phyloP scores from a whole-genome alignment of 2,329 filamentous ascomycete genomes.

The Clarireedia paspali region DNA sequence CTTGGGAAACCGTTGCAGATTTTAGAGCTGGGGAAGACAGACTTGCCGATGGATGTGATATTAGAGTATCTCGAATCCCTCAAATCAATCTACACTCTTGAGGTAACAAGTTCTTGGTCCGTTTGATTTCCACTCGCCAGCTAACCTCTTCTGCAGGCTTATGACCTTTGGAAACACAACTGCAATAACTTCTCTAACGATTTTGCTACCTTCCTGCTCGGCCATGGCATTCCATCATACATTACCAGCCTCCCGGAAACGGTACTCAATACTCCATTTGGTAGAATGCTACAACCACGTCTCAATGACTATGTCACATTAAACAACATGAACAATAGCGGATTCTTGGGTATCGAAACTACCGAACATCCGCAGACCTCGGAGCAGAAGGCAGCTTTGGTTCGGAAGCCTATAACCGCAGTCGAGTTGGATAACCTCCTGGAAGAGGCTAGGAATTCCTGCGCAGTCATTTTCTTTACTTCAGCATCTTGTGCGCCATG shows the following conservation, averaged over 20 bases:
- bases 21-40: constrained; percentile 66
- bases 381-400: constrained; percentile 34
- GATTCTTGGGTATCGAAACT: constrained; percentile 24
- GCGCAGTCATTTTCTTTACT: constrained; percentile 86
- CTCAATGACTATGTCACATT: constrained; percentile 54
- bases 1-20: constrained; percentile 77
- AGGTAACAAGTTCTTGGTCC: constrained; percentile 39
- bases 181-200: constrained; percentile 98
- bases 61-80: constrained; percentile 83
- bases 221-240: constrained; percentile 78
- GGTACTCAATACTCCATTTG: constrained; percentile 80
- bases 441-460: constrained; percentile 52
- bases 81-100: constrained; percentile 71
- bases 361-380: constrained; percentile 11
- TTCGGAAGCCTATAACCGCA: constrained; percentile 54
- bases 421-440: constrained; percentile 55
- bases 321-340: constrained; percentile 48
- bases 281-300: constrained; percentile 78
- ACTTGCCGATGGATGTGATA: constrained; percentile 73
- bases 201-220: constrained; percentile 80
- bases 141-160: constrained; percentile 48
- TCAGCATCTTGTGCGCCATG: constrained; percentile 81
- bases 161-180: constrained; percentile 85
- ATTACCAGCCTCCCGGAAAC: constrained; percentile 80
- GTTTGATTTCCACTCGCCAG: not conserved